These are phyloP conservation scores for Aureobasidium namibiae DNA, from an alignment of 2,329 filamentous ascomycete species.

Conservation along the genomic window DNA sequence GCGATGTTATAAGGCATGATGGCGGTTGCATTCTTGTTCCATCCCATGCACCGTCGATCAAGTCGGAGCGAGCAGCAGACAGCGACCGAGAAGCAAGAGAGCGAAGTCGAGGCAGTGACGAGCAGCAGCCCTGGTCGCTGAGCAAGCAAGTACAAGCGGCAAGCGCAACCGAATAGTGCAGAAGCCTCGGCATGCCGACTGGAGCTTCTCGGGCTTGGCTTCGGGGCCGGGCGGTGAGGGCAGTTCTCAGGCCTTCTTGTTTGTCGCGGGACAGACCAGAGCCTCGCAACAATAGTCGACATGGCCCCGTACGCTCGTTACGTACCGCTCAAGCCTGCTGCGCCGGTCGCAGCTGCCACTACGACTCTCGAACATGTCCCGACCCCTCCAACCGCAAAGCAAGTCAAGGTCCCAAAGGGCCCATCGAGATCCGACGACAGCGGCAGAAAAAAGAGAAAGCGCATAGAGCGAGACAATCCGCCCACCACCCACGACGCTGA, in stretches of 20 bases:
- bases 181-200: conserved; percentile 6
- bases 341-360: conserved; percentile 7
- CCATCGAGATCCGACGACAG: conserved; percentile 6
- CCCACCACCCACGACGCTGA: conserved; percentile 13
- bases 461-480: conserved; percentile 23
- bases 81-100: not conserved
- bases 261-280: not conserved
- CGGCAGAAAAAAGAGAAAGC: conserved; percentile 22
- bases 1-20: conserved; percentile 63
- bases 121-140: not conserved
- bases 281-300: not conserved
- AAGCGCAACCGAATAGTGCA: not conserved
- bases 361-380: not conserved
- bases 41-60: not conserved
- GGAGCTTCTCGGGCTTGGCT: not conserved
- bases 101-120: not conserved
- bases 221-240: not conserved
- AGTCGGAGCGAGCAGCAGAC: not conserved
- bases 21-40: not conserved
- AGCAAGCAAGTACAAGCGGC: not conserved
- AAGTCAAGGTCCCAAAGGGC: not conserved
- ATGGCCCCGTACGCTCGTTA: conserved; percentile 38
- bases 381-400: not conserved
- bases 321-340: conserved; percentile 31
- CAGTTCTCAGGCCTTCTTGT: not conserved